Conservation (phyloP, 495 filamentous ascomycete species). For the Lasiosphaeria ovina region DNA sequence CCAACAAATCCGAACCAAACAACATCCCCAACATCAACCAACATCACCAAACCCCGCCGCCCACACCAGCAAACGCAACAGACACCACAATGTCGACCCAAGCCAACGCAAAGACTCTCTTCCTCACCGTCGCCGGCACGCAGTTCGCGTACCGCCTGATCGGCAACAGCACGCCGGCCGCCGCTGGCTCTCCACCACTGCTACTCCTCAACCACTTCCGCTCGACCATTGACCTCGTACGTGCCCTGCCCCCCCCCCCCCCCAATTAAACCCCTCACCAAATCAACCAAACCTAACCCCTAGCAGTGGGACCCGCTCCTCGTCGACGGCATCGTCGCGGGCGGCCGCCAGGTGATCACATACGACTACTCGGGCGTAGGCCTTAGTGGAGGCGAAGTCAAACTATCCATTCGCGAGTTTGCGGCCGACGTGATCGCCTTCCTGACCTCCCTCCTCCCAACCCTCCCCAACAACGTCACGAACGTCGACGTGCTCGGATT, state of each 20-base stretch:
- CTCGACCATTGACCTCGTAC: slow-evolving; percentile 10
- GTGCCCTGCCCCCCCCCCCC: neutral
- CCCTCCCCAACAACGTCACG: neutral
- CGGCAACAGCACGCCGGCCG: neutral
- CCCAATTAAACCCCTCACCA: neutral
- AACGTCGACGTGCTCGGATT: slow-evolving; percentile 10
- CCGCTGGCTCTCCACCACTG: neutral
- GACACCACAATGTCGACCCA: slow-evolving; percentile 6
- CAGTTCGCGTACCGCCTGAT: slow-evolving; percentile 9
- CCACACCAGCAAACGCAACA: neutral
- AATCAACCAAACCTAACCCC: neutral
- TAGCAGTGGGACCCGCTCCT: slow-evolving; percentile 9
- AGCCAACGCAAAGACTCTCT: slow-evolving; percentile 9
- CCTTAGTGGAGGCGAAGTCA: slow-evolving; percentile 1
- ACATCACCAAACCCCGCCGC: neutral
- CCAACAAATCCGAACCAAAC: no score
- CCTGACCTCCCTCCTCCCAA: neutral
- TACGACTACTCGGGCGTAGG: slow-evolving; percentile 11
- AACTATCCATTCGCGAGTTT: neutral
- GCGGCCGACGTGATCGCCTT: neutral
- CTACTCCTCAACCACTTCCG: slow-evolving; percentile 9
- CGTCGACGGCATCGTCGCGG: neutral
- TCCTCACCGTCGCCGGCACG: neutral
- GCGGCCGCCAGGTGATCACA: slow-evolving; percentile 3
- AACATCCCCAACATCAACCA: no score